Evolutionary conservation across 1,284 basidiomycete species (phyloP), one percentile per base, ranked within the genome.

Genomic region (Sporisorium sorghi): DNA sequence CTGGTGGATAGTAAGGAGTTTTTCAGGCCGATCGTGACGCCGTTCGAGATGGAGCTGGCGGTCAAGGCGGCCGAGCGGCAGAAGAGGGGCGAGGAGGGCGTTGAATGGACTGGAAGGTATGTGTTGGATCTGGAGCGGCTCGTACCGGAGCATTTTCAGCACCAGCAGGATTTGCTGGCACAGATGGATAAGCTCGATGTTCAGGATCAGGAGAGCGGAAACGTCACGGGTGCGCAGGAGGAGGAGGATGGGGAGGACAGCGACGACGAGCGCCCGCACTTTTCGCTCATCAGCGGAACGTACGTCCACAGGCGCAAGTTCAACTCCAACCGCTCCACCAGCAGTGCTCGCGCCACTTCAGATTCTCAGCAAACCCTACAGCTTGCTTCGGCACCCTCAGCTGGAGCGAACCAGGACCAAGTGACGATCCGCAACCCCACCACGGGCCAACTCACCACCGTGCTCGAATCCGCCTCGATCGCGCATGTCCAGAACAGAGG

Each of bases 21-120:
- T 83, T 87, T 91, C 58, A 87, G 90, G 21, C 95, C 96, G 0
- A 96, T 99, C 55, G 88, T 99, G 24, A 98, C 96, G 1, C 97
- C 97, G 0, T 97, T 90, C 84, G 97, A 99, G 84, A 87, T 98
- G 42, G 89, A 92, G 77, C 86, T 97, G 3, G 93, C 95, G 0
- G 87, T 99, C 17, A 84, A 85, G 17, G 81, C 77, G 12, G 74
- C 67, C 30, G 58, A 83, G 57, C 65, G 76, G 37, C 33, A 63
- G 40, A 69, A 77, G 50, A 33, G 48, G 14, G 70, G 65, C 1
- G 52, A 61, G 19, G 62, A 72, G n/a, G 66, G 63, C 1, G 79
- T 80, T 15, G 72, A 63, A 17, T 96, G 93, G 94, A 90, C 88
- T 0, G 92, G 93, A 0, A 87, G 88, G 58, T 96, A 97, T 79